phyloP scores from a whole-genome alignment of 139 green algal species.

The Chlamydomonas urium region DNA sequence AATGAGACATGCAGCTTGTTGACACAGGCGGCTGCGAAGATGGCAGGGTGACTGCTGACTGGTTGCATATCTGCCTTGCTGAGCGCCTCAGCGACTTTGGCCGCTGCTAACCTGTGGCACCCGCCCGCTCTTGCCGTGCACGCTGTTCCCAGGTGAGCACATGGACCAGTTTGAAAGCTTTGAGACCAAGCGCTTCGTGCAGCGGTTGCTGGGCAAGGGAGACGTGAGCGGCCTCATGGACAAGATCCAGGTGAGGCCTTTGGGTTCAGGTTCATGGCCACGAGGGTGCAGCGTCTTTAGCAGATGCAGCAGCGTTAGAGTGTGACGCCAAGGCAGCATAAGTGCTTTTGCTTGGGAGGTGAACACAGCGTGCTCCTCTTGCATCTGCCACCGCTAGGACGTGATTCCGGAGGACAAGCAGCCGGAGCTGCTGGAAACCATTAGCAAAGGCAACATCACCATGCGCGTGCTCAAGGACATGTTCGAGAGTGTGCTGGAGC shows the following conservation, averaged over 20 bases:
- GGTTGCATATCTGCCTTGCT: no score
- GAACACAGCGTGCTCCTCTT: neutral
- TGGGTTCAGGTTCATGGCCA: no score
- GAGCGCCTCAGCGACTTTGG: no score
- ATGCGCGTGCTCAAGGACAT: conserved; percentile 96
- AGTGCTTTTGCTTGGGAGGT: neutral
- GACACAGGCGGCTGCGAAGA: no score
- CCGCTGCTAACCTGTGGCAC: no score
- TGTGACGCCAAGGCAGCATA: neutral
- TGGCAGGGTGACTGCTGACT: no score
- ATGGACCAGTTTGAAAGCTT: conserved; percentile 99
- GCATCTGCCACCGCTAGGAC: conserved; percentile 41
- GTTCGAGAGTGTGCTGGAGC: conserved; percentile 92
- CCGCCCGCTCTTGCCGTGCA: no score
- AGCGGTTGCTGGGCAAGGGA: conserved; percentile 85
- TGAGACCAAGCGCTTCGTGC: conserved; percentile 93
- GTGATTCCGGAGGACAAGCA: conserved; percentile 82
- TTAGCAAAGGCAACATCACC: conserved; percentile 87
- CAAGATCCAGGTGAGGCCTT: conserved; percentile 81
- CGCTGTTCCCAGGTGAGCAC: conserved; percentile 80
- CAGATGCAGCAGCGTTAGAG: no score
- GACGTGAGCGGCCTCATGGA: conserved; percentile 92
- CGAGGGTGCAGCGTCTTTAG: no score
- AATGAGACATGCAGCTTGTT: no score
- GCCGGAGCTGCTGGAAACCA: conserved; percentile 88